Evolutionary conservation across 805 yeast species (phyloP).

Genomic region (Saturnispora galanensis): DNA sequence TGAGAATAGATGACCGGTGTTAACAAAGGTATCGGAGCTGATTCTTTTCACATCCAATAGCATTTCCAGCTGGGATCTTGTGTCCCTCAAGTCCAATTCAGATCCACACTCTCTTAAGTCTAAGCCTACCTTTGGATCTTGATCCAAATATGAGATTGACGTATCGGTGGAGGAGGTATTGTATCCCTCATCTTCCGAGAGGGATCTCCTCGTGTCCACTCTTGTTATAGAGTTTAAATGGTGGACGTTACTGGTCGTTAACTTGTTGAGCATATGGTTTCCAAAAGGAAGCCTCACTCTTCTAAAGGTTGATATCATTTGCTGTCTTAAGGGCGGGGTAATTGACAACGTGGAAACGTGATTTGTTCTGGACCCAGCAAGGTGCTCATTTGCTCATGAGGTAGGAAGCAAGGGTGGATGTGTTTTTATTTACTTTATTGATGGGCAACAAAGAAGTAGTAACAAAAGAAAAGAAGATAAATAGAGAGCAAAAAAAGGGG

Average conservation of each 20-base stretch:
- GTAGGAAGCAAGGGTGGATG: not conserved
- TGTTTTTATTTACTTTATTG: not conserved
- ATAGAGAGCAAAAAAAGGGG: no score
- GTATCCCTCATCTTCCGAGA: conserved; percentile 4
- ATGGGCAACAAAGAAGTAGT: no score
- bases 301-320: not conserved
- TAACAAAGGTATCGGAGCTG: conserved; percentile 17
- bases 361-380: not conserved
- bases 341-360: not conserved
- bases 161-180: not conserved
- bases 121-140: not conserved
- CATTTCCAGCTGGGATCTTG: conserved; percentile 14
- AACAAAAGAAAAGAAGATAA: no score
- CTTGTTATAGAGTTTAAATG: not conserved
- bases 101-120: not conserved
- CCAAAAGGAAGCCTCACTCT: not conserved
- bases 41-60: conserved; percentile 18
- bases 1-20: conserved; percentile 23
- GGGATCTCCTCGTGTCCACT: not conserved
- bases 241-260: not conserved
- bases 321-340: not conserved
- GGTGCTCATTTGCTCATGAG: not conserved
- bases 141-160: not conserved
- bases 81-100: not conserved
- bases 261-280: not conserved